Percentiles rank a stretch among this genome's conserved stretches.
phyloP scores from a whole-genome alignment of 768 basidiomycete species.

The Tylopilus rubrobrunneus region DNA sequence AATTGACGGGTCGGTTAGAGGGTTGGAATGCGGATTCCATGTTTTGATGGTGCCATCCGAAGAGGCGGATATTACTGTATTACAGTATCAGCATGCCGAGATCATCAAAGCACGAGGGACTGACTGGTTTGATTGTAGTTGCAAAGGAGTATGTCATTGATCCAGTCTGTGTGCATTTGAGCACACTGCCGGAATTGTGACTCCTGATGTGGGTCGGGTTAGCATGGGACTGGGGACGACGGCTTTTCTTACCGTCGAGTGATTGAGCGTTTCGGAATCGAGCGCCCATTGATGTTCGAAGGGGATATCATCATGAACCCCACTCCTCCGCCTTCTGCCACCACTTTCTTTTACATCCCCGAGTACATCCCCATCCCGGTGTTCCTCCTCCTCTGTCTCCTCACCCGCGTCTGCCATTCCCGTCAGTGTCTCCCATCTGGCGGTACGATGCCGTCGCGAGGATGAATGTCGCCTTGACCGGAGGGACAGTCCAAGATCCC shows the following conservation, averaged over 20 bases:
- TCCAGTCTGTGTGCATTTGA: constrained; percentile 92
- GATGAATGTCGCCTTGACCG: constrained; percentile 35
- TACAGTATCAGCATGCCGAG: constrained; percentile 5
- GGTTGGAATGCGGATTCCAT: constrained; percentile 79
- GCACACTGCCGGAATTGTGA: constrained; percentile 81
- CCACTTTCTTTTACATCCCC: constrained; percentile 59
- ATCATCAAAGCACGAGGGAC: constrained; percentile 21
- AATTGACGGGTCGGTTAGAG: constrained; percentile 56
- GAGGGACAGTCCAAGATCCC: constrained; percentile 77
- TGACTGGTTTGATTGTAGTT: constrained; percentile 85
- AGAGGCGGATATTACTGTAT: constrained; percentile 81
- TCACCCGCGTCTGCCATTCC: constrained; percentile 81
- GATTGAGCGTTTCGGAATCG: constrained; percentile 50
- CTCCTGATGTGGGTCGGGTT: constrained; percentile 32
- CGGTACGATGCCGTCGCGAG: constrained; percentile 25
- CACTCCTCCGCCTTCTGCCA: constrained; percentile 32
- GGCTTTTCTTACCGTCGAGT: constrained; percentile 43
- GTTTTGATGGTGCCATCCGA: constrained; percentile 93
- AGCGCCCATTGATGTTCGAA: constrained; percentile 80
- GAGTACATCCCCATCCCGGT: constrained; percentile 72
- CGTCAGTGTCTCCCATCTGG: constrained; percentile 77
- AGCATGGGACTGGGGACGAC: neutral
- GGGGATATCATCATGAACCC: constrained; percentile 38
- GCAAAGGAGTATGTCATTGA: constrained; percentile 90
- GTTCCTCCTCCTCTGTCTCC: constrained; percentile 60